phyloP scores from a whole-genome alignment of 768 basidiomycete species.

The Hypholoma sublateritium region DNA sequence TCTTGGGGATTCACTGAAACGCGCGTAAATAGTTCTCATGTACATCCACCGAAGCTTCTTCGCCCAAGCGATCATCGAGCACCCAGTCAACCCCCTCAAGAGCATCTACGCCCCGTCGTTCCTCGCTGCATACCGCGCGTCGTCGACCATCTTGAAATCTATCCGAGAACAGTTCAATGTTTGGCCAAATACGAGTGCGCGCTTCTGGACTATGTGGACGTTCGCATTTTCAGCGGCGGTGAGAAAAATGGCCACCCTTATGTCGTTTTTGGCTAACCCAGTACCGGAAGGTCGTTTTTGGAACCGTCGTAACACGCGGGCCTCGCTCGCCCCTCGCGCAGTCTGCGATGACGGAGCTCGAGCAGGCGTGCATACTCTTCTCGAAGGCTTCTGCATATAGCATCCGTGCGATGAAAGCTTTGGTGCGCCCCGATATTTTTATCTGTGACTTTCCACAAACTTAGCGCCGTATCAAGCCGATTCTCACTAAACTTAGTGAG shows the following conservation, averaged over 20 bases:
- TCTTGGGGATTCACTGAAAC: not conserved
- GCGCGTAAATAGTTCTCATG: conserved; percentile 41
- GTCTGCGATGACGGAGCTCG: conserved; percentile 68
- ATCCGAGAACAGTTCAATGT: conserved; percentile 46
- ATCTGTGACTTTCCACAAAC: not conserved
- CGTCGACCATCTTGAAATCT: conserved; percentile 54
- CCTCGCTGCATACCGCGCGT: conserved; percentile 58
- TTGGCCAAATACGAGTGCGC: conserved; percentile 46
- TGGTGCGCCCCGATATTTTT: conserved; percentile 40
- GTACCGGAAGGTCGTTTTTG: conserved; percentile 63
- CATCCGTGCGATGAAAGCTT: conserved; percentile 62
- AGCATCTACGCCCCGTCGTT: conserved; percentile 66
- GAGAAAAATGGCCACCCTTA: conserved; percentile 11
- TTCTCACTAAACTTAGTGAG: conserved; percentile 58
- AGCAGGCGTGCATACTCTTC: conserved; percentile 67
- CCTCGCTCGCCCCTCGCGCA: conserved; percentile 68
- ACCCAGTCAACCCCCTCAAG: conserved; percentile 64
- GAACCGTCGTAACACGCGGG: conserved; percentile 73
- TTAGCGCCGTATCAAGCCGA: conserved; percentile 39
- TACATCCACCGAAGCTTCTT: conserved; percentile 71
- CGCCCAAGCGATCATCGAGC: conserved; percentile 69
- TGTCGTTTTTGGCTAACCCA: not conserved
- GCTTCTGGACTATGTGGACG: conserved; percentile 67
- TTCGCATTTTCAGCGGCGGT: conserved; percentile 57
- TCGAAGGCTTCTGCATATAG: conserved; percentile 56